Base-by-base conservation (phyloP, 2,329 filamentous ascomycete genomes). In the Neoarthrinium moseri region DNA sequence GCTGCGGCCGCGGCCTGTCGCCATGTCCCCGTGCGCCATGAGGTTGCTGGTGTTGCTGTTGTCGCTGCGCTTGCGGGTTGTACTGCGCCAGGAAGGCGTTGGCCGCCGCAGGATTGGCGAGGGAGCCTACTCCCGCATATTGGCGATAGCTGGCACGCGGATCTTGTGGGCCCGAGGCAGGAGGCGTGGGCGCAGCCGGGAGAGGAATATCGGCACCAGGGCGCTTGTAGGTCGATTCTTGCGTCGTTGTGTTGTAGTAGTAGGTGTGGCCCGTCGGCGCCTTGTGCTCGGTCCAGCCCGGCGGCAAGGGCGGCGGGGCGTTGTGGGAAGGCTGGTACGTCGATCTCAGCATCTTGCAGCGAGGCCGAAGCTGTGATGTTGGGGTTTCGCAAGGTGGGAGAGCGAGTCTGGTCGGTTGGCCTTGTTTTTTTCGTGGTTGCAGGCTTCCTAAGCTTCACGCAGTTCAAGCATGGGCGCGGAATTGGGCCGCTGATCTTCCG, bases 271-370 rank as follows among this genome's bases (percentile, higher is more conserved):
- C 90, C 41, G 86, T 86, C 5, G 91, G 91, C 43, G 91, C 90
- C 68, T 85, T 91, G 70, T 96, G 91, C 66, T 95, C 89, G n/a
- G 87, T 89, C 91, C 91, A 96, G 52, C 89, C 91, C 34, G 84
- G 75, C 22, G 84, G 86, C 1, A 96, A 74, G 27, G 87, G 81
- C 36, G 80, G 74, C 29, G 70, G 62, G 15, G 69, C 49, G 45
- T 65, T 62, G 37, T 69, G 57, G 8, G 78, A 76, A 18, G 82
- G 75, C 49, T 80, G 82, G 66, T 91, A 83, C n/a, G 88, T 91
- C 17, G 86, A 89, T 61, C 84, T 90, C 39, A 92, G 72, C 86
- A 90, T 90, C 8, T 45, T 40, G 4, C n/a, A n/a, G n/a, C n/a
- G n/a, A n/a, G n/a, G n/a, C n/a, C n/a, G n/a, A n/a, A n/a, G n/a